Evolutionary conservation across 495 filamentous ascomycete genomes (phyloP).

Genomic region (Xylaria cubensis): DNA sequence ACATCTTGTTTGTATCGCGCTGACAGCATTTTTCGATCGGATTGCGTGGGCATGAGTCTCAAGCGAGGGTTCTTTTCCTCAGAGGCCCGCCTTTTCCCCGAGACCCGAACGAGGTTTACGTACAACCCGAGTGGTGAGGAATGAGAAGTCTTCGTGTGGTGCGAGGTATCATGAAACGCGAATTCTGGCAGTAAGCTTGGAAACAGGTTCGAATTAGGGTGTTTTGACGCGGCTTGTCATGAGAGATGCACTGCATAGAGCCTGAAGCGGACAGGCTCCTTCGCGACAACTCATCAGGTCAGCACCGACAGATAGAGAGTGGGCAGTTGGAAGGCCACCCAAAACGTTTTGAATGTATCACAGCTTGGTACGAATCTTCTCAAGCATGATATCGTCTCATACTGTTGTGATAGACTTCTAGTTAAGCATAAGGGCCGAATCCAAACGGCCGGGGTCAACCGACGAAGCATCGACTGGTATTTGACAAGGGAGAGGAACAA

Average conservation of each 20-base stretch:
- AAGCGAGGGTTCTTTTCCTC: background rate
- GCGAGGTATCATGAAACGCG: background rate
- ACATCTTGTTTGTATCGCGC: slow-evolving; percentile 2
- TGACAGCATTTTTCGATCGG: background rate
- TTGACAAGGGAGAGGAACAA: background rate
- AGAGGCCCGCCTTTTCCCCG: background rate
- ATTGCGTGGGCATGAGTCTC: background rate
- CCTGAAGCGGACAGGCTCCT: too few species aligned
- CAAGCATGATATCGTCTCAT: background rate
- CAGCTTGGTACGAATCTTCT: background rate
- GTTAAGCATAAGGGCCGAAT: slow-evolving; percentile 22
- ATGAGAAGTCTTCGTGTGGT: background rate
- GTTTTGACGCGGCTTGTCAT: background rate
- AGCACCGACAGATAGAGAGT: background rate
- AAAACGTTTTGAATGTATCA: background rate
- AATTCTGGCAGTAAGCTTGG: background rate
- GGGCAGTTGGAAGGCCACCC: background rate
- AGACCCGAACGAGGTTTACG: background rate
- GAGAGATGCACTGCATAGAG: slow-evolving; percentile 1
- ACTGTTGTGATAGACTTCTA: background rate
- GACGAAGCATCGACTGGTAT: background rate
- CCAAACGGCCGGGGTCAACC: background rate
- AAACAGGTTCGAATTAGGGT: background rate
- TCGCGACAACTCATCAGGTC: background rate
- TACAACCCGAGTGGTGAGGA: background rate